Conservation (phyloP, 2,329 filamentous ascomycete species). For the Pseudopyricularia javanii region DNA sequence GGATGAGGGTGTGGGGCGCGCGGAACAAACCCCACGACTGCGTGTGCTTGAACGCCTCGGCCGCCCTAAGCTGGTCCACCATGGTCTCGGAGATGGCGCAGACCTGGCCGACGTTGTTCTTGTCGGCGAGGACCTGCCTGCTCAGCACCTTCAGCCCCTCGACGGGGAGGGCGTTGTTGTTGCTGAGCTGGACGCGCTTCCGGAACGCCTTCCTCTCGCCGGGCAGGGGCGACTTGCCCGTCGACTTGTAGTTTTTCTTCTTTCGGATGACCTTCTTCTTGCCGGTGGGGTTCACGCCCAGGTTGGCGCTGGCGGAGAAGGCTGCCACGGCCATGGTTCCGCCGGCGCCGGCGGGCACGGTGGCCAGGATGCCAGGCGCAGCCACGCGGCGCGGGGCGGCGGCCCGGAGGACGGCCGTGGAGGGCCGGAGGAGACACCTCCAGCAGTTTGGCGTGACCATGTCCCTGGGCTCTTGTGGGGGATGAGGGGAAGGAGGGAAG, state of each 20-base stretch:
- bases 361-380: slow-evolving; percentile 5
- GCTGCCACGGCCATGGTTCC: slow-evolving; percentile 17
- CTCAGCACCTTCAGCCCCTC: slow-evolving; percentile 51
- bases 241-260: slow-evolving; percentile 39
- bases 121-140: slow-evolving; percentile 38
- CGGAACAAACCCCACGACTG: slow-evolving; percentile 85
- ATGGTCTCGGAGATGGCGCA: slow-evolving; percentile 55
- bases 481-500: no score
- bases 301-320: slow-evolving; percentile 30
- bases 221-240: slow-evolving; percentile 45
- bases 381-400: slow-evolving; percentile 10
- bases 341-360: not conserved
- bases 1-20: slow-evolving; percentile 65
- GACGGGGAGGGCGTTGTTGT: slow-evolving; percentile 81
- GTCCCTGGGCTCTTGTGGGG: slow-evolving; percentile 6
- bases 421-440: slow-evolving; percentile 42
- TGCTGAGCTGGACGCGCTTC: slow-evolving; percentile 84
- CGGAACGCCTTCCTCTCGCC: slow-evolving; percentile 81
- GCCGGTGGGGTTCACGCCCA: not conserved
- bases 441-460: slow-evolving; percentile 48
- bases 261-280: slow-evolving; percentile 23
- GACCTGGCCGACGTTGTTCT: slow-evolving; percentile 50
- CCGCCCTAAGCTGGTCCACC: slow-evolving; percentile 69
- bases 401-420: slow-evolving; percentile 14
- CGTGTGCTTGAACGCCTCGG: slow-evolving; percentile 80